Evolutionary conservation across 1,284 basidiomycete species (phyloP), one percentile per base, ranked within the genome.

Genomic region (Trichosporon sp.): DNA sequence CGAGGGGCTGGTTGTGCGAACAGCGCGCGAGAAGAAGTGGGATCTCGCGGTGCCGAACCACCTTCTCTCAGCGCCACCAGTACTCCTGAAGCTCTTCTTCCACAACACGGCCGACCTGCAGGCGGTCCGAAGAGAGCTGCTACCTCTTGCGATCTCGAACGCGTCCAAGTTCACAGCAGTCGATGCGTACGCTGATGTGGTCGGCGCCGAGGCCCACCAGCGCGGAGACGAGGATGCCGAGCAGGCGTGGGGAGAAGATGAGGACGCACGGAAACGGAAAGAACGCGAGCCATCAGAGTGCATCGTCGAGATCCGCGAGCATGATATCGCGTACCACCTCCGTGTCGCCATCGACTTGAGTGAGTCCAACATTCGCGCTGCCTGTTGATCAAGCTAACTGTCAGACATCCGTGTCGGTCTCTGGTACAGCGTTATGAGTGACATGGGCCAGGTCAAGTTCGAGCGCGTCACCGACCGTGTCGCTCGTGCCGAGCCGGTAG

Each of bases 101-200:
- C 89, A 91, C 76, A 99, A 98, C 80, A 91, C 98, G 11, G 90
- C 92, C 1, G 96, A 99, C 80, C 89, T 99, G 2, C 89, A 98
- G 70, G 81, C 89, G 0, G 93, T 98, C 21, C 89, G 95, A 66
- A 89, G 92, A 66, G 96, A 99, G 66, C 85, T 99, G 46, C 87
- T 95, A 69, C 95, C 96, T 1, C 88, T 99, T 32, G 96, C 95
- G 0, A 88, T 91, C 32, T 89, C 92, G 59, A 99, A 98, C 76
- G 89, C 92, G 65, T 91, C 93, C n/a, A 97, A 96, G 84, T 90
- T 96, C 32, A 91, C 93, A 75, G 96, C 97, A 0, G 91, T 99
- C 11, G 97, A 99, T 82, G 95, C 96, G 0, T 99, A 99, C 80
- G 96, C 97, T 2, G 96, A 99, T 78, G 94, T 98, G n/a, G 90